Conservation (phyloP, 1,284 basidiomycete genomes). For the Austroboletus novae-zelandiae region DNA sequence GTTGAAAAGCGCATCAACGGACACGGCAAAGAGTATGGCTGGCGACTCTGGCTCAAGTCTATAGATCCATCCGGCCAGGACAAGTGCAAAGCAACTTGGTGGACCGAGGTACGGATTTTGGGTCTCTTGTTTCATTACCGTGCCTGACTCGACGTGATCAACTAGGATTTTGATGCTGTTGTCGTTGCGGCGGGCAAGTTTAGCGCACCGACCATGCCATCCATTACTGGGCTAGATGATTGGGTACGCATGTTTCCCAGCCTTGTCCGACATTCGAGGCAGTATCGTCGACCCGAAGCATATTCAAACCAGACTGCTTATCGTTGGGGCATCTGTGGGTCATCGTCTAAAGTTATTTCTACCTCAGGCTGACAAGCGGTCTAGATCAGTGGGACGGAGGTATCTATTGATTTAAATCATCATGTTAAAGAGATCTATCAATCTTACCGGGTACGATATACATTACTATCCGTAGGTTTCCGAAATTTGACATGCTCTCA, state of each 20-base stretch:
- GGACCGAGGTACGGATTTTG: slow-evolving; percentile 7
- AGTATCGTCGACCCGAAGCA: slow-evolving; percentile 41
- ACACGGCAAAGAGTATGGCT: slow-evolving; percentile 32
- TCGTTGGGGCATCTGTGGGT: slow-evolving; percentile 39
- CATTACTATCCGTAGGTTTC: background rate
- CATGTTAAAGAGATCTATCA: slow-evolving; percentile 1
- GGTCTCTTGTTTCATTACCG: background rate
- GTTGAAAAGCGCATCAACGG: slow-evolving; percentile 38
- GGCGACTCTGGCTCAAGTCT: slow-evolving; percentile 36
- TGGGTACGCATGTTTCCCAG: slow-evolving; percentile 40
- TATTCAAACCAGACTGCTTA: slow-evolving; percentile 40
- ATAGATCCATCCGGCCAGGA: slow-evolving; percentile 32
- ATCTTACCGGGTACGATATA: slow-evolving; percentile 7
- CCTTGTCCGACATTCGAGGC: slow-evolving; percentile 40
- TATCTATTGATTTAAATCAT: slow-evolving; percentile 9
- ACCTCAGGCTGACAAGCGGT: background rate
- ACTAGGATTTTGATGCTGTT: slow-evolving; percentile 12
- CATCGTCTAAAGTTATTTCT: background rate
- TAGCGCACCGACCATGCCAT: slow-evolving; percentile 5
- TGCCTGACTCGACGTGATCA: background rate
- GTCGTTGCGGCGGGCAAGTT: slow-evolving; percentile 4
- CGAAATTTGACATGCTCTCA: background rate
- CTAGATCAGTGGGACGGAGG: slow-evolving; percentile 7
- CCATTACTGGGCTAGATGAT: slow-evolving; percentile 5
- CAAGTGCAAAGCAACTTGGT: slow-evolving; percentile 20